Evolutionary conservation across 192 early-diverging fungal species (phyloP).

Genomic region (Podila horticola): DNA sequence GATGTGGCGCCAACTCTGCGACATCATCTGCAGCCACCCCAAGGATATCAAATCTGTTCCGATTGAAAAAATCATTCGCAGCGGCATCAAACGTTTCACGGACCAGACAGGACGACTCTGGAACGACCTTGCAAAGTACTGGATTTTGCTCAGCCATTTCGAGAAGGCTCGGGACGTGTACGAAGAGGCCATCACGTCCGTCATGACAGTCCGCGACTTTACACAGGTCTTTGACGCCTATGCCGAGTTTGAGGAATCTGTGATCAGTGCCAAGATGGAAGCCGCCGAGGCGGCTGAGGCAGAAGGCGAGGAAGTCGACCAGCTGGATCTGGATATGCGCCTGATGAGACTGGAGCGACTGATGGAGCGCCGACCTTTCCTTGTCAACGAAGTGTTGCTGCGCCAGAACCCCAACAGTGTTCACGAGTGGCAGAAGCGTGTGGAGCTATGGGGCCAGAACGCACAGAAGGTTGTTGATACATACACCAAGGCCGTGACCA

Average conservation of each 20-base stretch:
- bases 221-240: slow-evolving; percentile 97
- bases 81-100: slow-evolving; percentile 83
- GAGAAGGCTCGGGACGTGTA: slow-evolving; percentile 94
- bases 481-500: slow-evolving; percentile 75
- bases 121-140: slow-evolving; percentile 84
- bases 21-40: slow-evolving; percentile 80
- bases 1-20: slow-evolving; percentile 88
- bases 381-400: slow-evolving; percentile 94
- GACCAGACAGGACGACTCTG: slow-evolving; percentile 92
- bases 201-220: slow-evolving; percentile 91
- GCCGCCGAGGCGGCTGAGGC: slow-evolving; percentile 64
- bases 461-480: slow-evolving; percentile 74
- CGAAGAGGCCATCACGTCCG: slow-evolving; percentile 87
- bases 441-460: slow-evolving; percentile 70
- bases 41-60: slow-evolving; percentile 73
- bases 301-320: slow-evolving; percentile 61
- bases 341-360: slow-evolving; percentile 89
- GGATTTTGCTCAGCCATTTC: slow-evolving; percentile 77
- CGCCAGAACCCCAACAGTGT: slow-evolving; percentile 93
- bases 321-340: slow-evolving; percentile 82
- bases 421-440: slow-evolving; percentile 91
- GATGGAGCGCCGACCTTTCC: slow-evolving; percentile 91
- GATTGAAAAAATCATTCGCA: slow-evolving; percentile 85
- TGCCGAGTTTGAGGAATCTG: slow-evolving; percentile 88
- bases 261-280: slow-evolving; percentile 81